Evolutionary conservation across 208 protist genomes (phyloP), one percentile per base, ranked within the genome.

Genomic region (Acanthamoeba castellanii): DNA sequence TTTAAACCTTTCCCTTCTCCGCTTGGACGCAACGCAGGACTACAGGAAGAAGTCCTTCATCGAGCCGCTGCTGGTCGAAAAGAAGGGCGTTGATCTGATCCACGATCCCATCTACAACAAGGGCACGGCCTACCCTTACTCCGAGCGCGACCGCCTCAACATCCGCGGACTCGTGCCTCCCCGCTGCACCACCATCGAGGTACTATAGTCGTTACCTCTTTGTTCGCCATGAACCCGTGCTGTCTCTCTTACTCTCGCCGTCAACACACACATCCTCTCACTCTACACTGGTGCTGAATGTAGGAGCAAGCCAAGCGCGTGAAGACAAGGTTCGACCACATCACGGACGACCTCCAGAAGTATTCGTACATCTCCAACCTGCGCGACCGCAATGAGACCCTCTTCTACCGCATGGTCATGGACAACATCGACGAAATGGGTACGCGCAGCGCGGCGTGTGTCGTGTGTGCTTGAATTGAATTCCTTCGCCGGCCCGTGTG

Each of bases 341-440:
- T 89, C 30, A 45, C 25, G 16, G 45, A 57, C 52, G 55, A 89
- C 52, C 82, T 89, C 9, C 52, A 68, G 82, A 89, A 89, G 55
- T 89, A 66, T n/a, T 57, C 82, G 59, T 97, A 95, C 32, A 57
- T 98, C 16, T 82, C 95, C 42, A 95, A 91, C 74, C 82, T 98
- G 37, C 93, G 95, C 59, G 92, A 96, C 64, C 66, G 97, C 47
- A 98, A 98, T 94, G 96, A 98, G 95, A 98, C 97, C 7, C 95
- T 98, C n/a, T 98, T 98, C 94, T 97, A 98, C 92, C 88, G 93
- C 34, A 30, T 98, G 30, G 85, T 97, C 22, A 42, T 96, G 50
- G 94, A 97, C 14, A 96, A 97, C 57, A 84, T 98, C 32, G 81
- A 97, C 47, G 89, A 98, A 55, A 85, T 96, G 27, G 45, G 20